phyloP scores from a whole-genome alignment of 2,329 filamentous ascomycete genomes.

The Aspergillus japonicus region DNA sequence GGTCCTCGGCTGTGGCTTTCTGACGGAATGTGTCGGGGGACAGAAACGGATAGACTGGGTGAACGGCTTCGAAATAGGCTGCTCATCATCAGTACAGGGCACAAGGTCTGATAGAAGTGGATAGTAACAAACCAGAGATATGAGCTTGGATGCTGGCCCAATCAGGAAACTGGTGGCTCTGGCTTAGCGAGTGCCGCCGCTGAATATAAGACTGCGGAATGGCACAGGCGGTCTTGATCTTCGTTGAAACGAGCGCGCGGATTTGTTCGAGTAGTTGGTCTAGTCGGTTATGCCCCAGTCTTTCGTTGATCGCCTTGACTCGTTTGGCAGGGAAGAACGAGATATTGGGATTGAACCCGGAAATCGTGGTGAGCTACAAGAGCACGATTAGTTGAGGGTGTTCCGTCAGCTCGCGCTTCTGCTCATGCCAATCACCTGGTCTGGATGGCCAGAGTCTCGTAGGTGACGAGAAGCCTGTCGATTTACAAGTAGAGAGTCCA shows the following conservation, averaged over 20 bases:
- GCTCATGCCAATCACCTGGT: neutral
- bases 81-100: neutral
- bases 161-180: neutral
- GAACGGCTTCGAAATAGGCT: constrained; percentile 42
- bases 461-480: neutral
- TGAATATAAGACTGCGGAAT: neutral
- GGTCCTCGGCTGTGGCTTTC: constrained; percentile 43
- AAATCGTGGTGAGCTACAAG: neutral
- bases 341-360: constrained; percentile 10
- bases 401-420: too few relatives aligned
- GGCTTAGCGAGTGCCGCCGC: neutral
- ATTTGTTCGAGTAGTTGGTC: constrained; percentile 9
- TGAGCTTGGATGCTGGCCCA: neutral
- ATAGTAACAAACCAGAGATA: neutral
- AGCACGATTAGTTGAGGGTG: neutral
- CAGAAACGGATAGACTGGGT: constrained; percentile 44
- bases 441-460: neutral
- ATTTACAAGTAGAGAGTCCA: constrained; percentile 8
- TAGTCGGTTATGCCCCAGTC: constrained; percentile 7
- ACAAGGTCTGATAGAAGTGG: neutral
- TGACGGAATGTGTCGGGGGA: constrained; percentile 36
- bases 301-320: constrained; percentile 6
- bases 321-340: constrained; percentile 11
- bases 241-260: constrained; percentile 5
- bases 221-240: constrained; percentile 3